Evolutionary conservation across 495 filamentous ascomycete species (phyloP).

Genomic region (Penicillium tannophilum): DNA sequence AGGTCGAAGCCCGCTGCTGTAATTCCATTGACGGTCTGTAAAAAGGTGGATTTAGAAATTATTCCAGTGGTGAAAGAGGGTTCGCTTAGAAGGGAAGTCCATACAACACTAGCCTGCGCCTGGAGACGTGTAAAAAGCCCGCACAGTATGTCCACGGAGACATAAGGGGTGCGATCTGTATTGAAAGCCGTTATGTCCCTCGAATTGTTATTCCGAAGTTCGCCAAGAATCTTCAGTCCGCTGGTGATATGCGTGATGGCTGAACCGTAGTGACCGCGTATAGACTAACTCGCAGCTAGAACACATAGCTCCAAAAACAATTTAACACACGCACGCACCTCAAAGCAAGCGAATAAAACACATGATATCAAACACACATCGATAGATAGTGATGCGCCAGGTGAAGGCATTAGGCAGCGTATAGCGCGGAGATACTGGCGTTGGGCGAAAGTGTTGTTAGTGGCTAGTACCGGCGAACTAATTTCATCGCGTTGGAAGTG

Average conservation of each 20-base stretch:
- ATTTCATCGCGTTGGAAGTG: constrained; percentile 54
- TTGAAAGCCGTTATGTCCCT: neutral
- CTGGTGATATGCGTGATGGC: constrained; percentile 35
- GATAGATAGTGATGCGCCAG: constrained; percentile 13
- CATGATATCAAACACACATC: constrained; percentile 56
- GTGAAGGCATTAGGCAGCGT: constrained; percentile 10
- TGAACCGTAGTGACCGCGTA: constrained; percentile 36
- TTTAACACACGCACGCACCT: constrained; percentile 13
- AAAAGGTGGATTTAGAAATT: neutral
- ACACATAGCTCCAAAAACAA: constrained; percentile 5
- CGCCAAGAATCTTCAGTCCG: constrained; percentile 33
- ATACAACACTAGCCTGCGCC: constrained; percentile 16
- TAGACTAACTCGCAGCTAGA: constrained; percentile 20
- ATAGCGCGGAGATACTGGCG: constrained; percentile 10
- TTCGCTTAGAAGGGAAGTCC: neutral
- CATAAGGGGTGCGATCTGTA: constrained; percentile 14
- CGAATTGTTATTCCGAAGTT: constrained; percentile 14
- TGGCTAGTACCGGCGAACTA: neutral
- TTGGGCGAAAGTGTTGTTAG: constrained; percentile 3
- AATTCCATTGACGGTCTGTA: constrained; percentile 2
- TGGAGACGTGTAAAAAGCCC: constrained; percentile 23
- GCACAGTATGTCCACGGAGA: constrained; percentile 16
- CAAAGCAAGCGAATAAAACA: constrained; percentile 25
- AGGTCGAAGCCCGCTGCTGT: neutral
- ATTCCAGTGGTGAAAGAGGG: neutral